Evolutionary conservation across 441 rosid genomes (phyloP).

Genomic region (Populus hybrid): DNA sequence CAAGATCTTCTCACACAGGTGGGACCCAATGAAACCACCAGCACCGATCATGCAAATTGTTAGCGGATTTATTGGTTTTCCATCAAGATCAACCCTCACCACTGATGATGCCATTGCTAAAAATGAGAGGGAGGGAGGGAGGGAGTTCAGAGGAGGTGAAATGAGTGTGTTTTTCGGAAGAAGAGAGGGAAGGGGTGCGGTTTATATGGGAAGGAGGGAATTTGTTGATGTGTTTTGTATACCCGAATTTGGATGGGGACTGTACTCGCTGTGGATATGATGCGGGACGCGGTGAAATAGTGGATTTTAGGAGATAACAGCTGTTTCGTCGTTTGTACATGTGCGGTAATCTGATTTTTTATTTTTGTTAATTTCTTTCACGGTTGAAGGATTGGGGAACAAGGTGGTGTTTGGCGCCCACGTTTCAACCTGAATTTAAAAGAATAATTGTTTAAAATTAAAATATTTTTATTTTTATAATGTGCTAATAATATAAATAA

Average conservation of each 20-base stretch:
- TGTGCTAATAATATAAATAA: no score
- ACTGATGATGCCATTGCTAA: constrained; percentile 45
- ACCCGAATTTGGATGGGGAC: background rate
- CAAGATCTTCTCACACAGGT: constrained; percentile 91
- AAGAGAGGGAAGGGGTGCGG: background rate
- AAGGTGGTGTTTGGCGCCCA: no score
- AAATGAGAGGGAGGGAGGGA: background rate
- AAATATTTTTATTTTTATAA: no score
- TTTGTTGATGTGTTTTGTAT: background rate
- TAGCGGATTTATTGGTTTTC: constrained; percentile 71
- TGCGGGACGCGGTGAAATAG: background rate
- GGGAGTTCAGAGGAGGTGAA: no score
- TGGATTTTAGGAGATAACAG: background rate
- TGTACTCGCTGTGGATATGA: background rate
- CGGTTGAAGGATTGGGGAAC: no score
- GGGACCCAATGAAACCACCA: constrained; percentile 97
- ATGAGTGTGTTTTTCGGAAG: background rate
- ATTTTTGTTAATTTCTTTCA: no score
- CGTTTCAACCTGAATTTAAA: no score
- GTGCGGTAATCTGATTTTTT: no score
- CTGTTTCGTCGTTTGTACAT: background rate
- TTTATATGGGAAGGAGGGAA: background rate
- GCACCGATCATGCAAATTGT: constrained; percentile 99
- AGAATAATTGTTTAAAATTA: no score
- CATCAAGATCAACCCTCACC: constrained; percentile 80